phyloP scores from a whole-genome alignment of 1,284 basidiomycete genomes.

The Malassezia nana region DNA sequence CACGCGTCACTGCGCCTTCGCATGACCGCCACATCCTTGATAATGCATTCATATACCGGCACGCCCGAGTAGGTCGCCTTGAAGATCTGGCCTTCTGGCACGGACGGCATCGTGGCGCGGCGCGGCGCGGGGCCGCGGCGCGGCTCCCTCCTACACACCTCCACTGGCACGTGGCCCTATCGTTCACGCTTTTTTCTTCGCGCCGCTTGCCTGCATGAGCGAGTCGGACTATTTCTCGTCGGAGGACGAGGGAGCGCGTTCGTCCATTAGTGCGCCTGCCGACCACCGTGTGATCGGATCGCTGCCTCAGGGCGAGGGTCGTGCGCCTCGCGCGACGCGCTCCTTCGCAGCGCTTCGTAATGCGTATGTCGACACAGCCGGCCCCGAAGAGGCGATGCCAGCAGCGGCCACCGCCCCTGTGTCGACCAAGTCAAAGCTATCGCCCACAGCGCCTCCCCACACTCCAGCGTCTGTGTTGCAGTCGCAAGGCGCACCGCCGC shows the following conservation, averaged over 20 bases:
- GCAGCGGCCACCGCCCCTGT: neutral
- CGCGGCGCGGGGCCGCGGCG: neutral
- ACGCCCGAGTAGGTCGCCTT: constrained; percentile 51
- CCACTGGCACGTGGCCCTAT: constrained; percentile 4
- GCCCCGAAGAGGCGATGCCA: constrained; percentile 11
- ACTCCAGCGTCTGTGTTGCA: constrained; percentile 10
- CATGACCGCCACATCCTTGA: constrained; percentile 70
- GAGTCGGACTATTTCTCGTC: constrained; percentile 18
- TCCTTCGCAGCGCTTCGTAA: constrained; percentile 13
- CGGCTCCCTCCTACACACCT: constrained; percentile 4
- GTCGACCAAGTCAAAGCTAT: constrained; percentile 9
- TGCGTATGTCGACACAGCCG: constrained; percentile 1
- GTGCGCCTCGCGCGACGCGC: constrained; percentile 5
- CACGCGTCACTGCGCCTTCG: constrained; percentile 86
- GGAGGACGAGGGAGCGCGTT: constrained; percentile 14
- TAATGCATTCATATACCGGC: constrained; percentile 50
- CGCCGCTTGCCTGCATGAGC: constrained; percentile 1
- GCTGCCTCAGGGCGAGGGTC: constrained; percentile 10
- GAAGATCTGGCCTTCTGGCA: constrained; percentile 19
- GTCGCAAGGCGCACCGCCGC: constrained; percentile 1
- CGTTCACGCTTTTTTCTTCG: constrained; percentile 1
- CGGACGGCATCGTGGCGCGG: constrained; percentile 8
- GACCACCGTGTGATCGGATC: constrained; percentile 11
- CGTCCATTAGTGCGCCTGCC: constrained; percentile 17
- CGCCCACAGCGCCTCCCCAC: constrained; percentile 11